These are phyloP conservation scores for Oleoguttula mirabilis DNA, from an alignment of 495 filamentous ascomycete species.

Conservation along the genomic window DNA sequence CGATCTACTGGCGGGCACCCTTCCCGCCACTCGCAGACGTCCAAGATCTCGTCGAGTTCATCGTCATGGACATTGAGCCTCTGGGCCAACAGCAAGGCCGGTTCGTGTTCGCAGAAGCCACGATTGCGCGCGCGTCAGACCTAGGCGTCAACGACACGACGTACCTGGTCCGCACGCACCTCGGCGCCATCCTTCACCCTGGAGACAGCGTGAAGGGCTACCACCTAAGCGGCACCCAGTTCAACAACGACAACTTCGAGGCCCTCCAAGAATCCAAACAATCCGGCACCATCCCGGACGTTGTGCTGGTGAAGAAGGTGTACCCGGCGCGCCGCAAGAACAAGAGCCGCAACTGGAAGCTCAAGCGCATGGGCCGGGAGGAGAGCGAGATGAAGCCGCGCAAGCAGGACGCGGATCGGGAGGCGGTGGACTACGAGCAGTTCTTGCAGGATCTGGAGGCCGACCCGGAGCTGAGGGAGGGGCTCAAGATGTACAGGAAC, in stretches of 20 bases:
- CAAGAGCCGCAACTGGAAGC: conserved; percentile 75
- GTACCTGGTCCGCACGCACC: conserved; percentile 79
- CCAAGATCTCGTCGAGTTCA: conserved; percentile 77
- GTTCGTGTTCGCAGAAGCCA: conserved; percentile 71
- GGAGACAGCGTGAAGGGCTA: conserved; percentile 92
- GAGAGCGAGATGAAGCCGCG: conserved; percentile 67
- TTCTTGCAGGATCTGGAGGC: conserved; percentile 96
- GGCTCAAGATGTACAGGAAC: conserved; percentile 75
- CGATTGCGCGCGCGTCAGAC: conserved; percentile 76
- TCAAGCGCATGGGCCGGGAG: conserved; percentile 85
- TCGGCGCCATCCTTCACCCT: conserved; percentile 73
- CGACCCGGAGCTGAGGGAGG: conserved; percentile 73
- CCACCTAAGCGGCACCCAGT: conserved; percentile 74
- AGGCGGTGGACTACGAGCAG: conserved; percentile 88
- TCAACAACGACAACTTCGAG: conserved; percentile 77
- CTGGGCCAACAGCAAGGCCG: conserved; percentile 63
- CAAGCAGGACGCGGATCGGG: conserved; percentile 68
- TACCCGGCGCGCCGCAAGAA: conserved; percentile 75
- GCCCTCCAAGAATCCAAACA: conserved; percentile 57
- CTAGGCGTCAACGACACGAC: conserved; percentile 76
- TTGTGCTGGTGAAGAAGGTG: conserved; percentile 90
- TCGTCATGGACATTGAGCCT: conserved; percentile 88
- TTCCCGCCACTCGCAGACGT: conserved; percentile 76
- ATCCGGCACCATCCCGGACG: conserved; percentile 70
- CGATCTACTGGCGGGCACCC: conserved; percentile 76